These are phyloP conservation scores for Peronosclerospora sorghi DNA, from an alignment of 352 stramenopile species.

Conservation along the genomic window DNA sequence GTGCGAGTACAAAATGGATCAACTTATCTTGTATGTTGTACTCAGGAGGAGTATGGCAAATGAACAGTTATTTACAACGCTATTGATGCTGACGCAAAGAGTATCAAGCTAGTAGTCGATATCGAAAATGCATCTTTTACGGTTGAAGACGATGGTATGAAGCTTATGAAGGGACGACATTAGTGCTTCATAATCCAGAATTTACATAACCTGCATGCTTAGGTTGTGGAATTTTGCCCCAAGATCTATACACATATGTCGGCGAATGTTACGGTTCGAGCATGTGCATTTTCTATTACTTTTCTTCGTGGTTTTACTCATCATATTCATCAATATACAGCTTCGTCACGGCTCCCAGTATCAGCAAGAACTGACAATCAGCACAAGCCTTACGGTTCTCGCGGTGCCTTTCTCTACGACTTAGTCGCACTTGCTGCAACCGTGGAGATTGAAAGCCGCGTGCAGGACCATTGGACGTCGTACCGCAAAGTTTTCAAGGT, in stretches of 20 bases:
- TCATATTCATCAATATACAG: slow-evolving; percentile 8
- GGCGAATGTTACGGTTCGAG: slow-evolving; percentile 33
- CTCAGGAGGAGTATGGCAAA: too few relatives aligned
- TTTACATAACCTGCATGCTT: not conserved
- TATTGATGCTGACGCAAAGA: slow-evolving; percentile 45
- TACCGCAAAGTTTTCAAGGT: slow-evolving; percentile 65
- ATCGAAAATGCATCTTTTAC: slow-evolving; percentile 39
- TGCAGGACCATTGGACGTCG: slow-evolving; percentile 39
- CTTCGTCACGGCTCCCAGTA: slow-evolving; percentile 22
- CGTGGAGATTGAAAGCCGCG: slow-evolving; percentile 59
- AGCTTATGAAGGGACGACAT: not conserved
- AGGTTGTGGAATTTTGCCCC: slow-evolving; percentile 53
- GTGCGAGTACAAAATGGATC: slow-evolving; percentile 13
- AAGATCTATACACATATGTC: slow-evolving; percentile 37
- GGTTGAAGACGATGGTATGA: slow-evolving; percentile 55
- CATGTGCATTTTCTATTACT: not conserved
- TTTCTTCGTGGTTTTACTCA: not conserved
- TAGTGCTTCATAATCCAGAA: not conserved
- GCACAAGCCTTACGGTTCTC: slow-evolving; percentile 25
- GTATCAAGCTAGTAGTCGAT: slow-evolving; percentile 37
- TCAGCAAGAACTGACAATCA: not conserved
- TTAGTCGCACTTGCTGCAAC: slow-evolving; percentile 27
- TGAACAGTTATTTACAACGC: slow-evolving; percentile 59
- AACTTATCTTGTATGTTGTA: not conserved
- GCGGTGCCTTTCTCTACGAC: slow-evolving; percentile 43